Conservation (phyloP, 768 basidiomycete species). For the Exsudoporus frostii region DNA sequence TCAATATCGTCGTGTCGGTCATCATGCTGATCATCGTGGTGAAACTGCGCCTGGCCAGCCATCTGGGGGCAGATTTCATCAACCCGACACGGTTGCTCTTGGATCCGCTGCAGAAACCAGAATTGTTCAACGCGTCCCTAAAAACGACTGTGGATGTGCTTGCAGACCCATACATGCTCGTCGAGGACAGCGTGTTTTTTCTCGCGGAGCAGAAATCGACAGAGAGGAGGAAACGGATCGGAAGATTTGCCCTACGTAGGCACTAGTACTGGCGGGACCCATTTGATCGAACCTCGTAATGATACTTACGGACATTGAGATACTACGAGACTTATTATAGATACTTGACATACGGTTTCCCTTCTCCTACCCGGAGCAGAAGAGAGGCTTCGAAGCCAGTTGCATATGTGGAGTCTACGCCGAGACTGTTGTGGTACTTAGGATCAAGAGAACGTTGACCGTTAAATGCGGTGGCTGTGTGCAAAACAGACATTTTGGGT, state of each 20-base stretch:
- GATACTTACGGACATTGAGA: no score
- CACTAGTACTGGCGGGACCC: background rate
- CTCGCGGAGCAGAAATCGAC: background rate
- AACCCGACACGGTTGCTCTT: slow-evolving; percentile 10
- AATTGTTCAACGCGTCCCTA: slow-evolving; percentile 11
- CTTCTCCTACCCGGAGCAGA: no score
- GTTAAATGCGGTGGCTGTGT: slow-evolving; percentile 23
- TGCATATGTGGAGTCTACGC: no score
- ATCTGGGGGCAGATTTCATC: slow-evolving; percentile 7
- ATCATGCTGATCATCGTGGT: slow-evolving; percentile 6
- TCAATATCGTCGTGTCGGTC: slow-evolving; percentile 10
- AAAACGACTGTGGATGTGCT: background rate
- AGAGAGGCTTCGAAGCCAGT: no score
- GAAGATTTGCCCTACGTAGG: background rate
- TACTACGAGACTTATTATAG: background rate
- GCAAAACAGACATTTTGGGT: background rate
- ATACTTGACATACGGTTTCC: no score
- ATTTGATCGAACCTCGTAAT: background rate
- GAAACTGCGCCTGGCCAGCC: slow-evolving; percentile 2
- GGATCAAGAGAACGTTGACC: no score
- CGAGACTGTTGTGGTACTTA: no score
- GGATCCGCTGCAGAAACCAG: slow-evolving; percentile 9
- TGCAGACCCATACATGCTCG: slow-evolving; percentile 5
- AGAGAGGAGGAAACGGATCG: no score
- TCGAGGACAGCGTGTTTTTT: background rate